Conservation (phyloP, 352 stramenopile species). For the Pythium biforme region DNA sequence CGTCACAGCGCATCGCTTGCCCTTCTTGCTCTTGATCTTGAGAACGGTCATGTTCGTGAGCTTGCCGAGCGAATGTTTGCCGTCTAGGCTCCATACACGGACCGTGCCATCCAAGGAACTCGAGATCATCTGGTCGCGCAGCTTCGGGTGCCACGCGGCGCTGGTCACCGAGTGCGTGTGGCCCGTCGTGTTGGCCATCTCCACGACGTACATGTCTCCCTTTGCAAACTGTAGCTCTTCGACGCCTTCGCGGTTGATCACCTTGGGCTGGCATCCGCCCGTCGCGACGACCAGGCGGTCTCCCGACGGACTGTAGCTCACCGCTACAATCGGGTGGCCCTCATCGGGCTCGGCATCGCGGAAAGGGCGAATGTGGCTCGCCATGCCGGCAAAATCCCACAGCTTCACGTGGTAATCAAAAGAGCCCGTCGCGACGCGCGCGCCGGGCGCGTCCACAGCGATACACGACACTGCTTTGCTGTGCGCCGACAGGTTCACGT, state of each 20-base stretch:
- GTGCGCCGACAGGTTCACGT: slow-evolving; percentile 60
- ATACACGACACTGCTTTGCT: slow-evolving; percentile 67
- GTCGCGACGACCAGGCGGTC: slow-evolving; percentile 71
- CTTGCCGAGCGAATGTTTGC: slow-evolving; percentile 72
- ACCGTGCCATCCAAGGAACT: slow-evolving; percentile 80
- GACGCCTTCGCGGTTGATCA: slow-evolving; percentile 75
- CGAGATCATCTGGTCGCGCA: slow-evolving; percentile 75
- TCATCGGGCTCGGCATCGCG: slow-evolving; percentile 80
- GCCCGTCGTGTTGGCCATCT: slow-evolving; percentile 83
- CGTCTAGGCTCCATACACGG: slow-evolving; percentile 68
- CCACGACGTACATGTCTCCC: slow-evolving; percentile 86
- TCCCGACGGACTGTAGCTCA: slow-evolving; percentile 81
- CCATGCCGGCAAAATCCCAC: slow-evolving; percentile 88
- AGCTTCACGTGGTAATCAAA: slow-evolving; percentile 87
- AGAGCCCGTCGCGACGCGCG: slow-evolving; percentile 68
- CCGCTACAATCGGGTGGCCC: slow-evolving; percentile 67
- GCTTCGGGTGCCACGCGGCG: slow-evolving; percentile 65
- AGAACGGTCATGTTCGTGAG: slow-evolving; percentile 81
- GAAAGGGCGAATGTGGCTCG: slow-evolving; percentile 74
- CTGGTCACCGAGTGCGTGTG: slow-evolving; percentile 77
- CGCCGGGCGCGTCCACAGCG: slow-evolving; percentile 64
- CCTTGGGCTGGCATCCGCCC: slow-evolving; percentile 72
- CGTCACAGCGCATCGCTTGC: slow-evolving; percentile 71
- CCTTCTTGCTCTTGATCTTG: slow-evolving; percentile 79
- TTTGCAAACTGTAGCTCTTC: slow-evolving; percentile 79